These are phyloP conservation scores for Cercophora samala DNA, from an alignment of 495 filamentous ascomycete species.

Conservation along the genomic window DNA sequence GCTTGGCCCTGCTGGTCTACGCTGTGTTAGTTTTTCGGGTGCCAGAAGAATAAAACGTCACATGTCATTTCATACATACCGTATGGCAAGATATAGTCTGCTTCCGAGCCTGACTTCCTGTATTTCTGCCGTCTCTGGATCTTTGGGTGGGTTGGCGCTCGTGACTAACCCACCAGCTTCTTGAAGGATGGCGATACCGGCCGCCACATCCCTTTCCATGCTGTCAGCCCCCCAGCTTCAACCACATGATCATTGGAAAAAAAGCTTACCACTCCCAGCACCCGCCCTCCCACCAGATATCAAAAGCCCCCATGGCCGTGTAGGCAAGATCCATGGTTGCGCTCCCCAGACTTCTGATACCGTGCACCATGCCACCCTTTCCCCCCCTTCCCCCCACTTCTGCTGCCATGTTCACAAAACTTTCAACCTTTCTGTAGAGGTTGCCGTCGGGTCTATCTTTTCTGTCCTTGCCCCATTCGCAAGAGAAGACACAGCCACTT, in stretches of 20 bases:
- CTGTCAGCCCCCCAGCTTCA: background rate
- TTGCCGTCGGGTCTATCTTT: constrained; percentile 59
- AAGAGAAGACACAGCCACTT: constrained; percentile 62
- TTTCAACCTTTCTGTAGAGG: constrained; percentile 63
- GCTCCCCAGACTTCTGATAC: constrained; percentile 64
- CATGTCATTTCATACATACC: constrained; percentile 42
- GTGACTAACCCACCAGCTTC: constrained; percentile 71
- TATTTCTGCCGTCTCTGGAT: constrained; percentile 53
- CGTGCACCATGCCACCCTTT: constrained; percentile 77
- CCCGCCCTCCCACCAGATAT: constrained; percentile 82
- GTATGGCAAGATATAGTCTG: constrained; percentile 62
- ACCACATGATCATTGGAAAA: background rate
- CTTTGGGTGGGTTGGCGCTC: constrained; percentile 60
- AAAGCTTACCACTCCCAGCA: constrained; percentile 66
- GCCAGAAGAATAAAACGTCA: background rate
- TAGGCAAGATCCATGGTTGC: constrained; percentile 75
- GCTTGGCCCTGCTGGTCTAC: constrained; percentile 58
- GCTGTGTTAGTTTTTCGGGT: background rate
- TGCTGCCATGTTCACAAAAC: constrained; percentile 66
- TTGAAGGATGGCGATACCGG: constrained; percentile 70
- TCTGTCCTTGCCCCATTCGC: constrained; percentile 72
- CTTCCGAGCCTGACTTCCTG: constrained; percentile 57
- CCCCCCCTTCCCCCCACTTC: constrained; percentile 56
- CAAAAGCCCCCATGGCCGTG: constrained; percentile 66
- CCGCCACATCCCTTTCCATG: constrained; percentile 66